A percentile compares a stretch with the other conserved stretches of the same genome.
These are phyloP conservation scores for Phaffia australis DNA, from an alignment of 768 basidiomycete genomes.

Conservation along the genomic window DNA sequence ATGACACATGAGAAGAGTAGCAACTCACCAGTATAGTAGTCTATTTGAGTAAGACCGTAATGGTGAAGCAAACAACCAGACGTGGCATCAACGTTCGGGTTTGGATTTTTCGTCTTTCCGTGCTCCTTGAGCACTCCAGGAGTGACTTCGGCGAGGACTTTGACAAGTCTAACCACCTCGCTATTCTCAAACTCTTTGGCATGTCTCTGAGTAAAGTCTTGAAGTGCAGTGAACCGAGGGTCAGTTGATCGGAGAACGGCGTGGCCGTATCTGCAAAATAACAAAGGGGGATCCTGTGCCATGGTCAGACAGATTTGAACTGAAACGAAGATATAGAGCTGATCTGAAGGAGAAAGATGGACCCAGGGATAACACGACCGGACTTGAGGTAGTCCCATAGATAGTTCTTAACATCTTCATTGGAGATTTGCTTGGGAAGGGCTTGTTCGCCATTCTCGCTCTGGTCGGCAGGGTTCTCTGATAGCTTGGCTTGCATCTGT, in stretches of 20 bases:
- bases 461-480: constrained; percentile 55
- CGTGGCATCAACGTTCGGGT: constrained; percentile 87
- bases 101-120: constrained; percentile 50
- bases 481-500: constrained; percentile 84
- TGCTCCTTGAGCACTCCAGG: constrained; percentile 88
- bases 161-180: constrained; percentile 8
- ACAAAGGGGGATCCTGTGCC: neutral
- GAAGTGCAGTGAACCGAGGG: constrained; percentile 39
- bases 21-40: constrained; percentile 4
- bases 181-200: neutral
- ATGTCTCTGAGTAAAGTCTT: constrained; percentile 5
- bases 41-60: constrained; percentile 10
- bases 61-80: constrained; percentile 40
- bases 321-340: neutral
- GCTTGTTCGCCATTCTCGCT: neutral
- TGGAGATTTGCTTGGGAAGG: neutral
- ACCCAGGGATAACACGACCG: constrained; percentile 93
- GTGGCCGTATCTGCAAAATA: constrained; percentile 67
- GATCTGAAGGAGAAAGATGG: constrained; percentile 25
- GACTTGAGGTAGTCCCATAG: constrained; percentile 90
- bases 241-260: constrained; percentile 90
- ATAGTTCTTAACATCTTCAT: constrained; percentile 69
- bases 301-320: neutral
- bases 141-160: constrained; percentile 46
- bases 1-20: constrained; percentile 20